phyloP scores from a whole-genome alignment of 2,329 filamentous ascomycete genomes.

The Fusarium protoensiforme region DNA sequence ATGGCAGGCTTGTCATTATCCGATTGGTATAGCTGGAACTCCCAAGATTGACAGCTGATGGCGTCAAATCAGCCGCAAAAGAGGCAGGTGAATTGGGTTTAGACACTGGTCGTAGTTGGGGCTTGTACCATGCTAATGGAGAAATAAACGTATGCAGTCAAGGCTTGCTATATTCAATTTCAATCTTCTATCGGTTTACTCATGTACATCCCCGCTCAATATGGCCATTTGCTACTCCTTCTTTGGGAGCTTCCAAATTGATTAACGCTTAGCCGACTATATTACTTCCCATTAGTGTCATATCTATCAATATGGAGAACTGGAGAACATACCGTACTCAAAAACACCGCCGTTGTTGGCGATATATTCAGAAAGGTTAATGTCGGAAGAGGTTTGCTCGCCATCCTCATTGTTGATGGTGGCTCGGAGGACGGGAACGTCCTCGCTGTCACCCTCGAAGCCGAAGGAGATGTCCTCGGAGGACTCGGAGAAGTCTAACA shows the following conservation, averaged over 20 bases:
- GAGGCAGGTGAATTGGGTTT: background rate
- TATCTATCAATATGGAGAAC: background rate
- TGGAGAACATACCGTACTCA: conserved; percentile 6
- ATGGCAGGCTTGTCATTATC: background rate
- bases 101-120: background rate
- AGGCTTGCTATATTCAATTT: background rate
- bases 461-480: conserved; percentile 58
- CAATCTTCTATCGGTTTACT: background rate
- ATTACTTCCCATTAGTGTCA: background rate
- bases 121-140: background rate
- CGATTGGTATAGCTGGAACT: background rate
- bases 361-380: conserved; percentile 67
- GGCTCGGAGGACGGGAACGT: conserved; percentile 64
- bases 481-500: conserved; percentile 55
- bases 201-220: background rate
- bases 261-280: background rate
- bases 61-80: background rate
- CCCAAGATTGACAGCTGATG: background rate
- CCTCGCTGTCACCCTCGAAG: conserved; percentile 59
- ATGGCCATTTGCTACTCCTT: background rate
- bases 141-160: background rate
- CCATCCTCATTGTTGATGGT: conserved; percentile 55
- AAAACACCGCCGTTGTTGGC: conserved; percentile 60
- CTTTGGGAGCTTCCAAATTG: background rate
- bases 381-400: conserved; percentile 52